Percentiles rank a stretch among this genome's conserved stretches.
Conservation (phyloP, 108 stramenopile genomes). For the Nitzschia palea region DNA sequence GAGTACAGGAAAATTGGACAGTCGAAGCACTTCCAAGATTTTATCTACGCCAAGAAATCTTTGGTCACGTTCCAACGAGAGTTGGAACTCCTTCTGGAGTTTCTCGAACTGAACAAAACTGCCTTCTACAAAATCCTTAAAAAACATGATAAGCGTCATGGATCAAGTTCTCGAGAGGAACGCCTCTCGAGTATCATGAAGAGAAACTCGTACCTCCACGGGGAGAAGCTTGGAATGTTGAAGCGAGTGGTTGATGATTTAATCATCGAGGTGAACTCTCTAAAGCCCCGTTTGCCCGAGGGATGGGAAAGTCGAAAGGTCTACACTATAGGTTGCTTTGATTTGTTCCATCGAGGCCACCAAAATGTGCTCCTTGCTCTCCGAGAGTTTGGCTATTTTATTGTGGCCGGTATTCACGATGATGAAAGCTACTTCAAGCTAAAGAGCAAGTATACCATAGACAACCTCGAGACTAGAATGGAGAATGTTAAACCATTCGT, state of each 20-base stretch:
- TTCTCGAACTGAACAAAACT: constrained; percentile 59
- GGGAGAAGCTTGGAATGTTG: constrained; percentile 34
- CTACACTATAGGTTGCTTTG: constrained; percentile 68
- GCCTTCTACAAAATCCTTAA: constrained; percentile 71
- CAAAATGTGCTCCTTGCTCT: constrained; percentile 56
- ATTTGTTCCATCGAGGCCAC: constrained; percentile 65
- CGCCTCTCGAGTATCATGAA: constrained; percentile 45
- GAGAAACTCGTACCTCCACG: constrained; percentile 43
- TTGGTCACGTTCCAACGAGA: constrained; percentile 44
- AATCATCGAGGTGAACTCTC: constrained; percentile 34
- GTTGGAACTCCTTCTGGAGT: constrained; percentile 43
- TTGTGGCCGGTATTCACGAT: constrained; percentile 65
- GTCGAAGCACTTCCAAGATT: constrained; percentile 51
- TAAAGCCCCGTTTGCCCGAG: constrained; percentile 53
- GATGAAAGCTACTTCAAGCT: constrained; percentile 63
- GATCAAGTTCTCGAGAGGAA: constrained; percentile 49
- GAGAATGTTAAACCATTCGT: constrained; percentile 54
- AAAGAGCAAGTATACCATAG: constrained; percentile 61
- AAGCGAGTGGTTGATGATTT: constrained; percentile 17
- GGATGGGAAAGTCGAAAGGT: constrained; percentile 67
- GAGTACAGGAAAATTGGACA: constrained; percentile 47
- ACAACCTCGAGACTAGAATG: constrained; percentile 63
- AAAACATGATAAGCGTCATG: constrained; percentile 60
- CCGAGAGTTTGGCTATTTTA: constrained; percentile 55
- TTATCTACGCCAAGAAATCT: constrained; percentile 59